Conservation (phyloP, 2,329 filamentous ascomycete genomes). For the Escovopsis sp. region DNA sequence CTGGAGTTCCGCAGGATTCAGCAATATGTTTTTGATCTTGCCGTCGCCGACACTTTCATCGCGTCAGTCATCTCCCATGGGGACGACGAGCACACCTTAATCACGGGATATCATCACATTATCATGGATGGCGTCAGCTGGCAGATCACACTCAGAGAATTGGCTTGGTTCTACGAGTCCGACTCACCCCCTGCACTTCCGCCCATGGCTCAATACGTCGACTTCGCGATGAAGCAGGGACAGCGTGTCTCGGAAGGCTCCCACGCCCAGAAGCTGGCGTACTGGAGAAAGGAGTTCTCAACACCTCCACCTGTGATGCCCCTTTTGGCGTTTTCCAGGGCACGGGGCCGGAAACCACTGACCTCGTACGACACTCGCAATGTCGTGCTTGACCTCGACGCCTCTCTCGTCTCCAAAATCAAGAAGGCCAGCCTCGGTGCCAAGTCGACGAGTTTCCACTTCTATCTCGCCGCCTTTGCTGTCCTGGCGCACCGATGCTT, state of each 20-base stretch:
- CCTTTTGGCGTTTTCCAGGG: conserved; percentile 7
- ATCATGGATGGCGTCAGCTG: conserved; percentile 33
- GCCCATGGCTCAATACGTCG: conserved; percentile 18
- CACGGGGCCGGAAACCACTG: conserved; percentile 3
- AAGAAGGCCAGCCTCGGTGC: neutral
- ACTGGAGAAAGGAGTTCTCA: conserved; percentile 7
- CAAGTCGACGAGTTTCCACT: conserved; percentile 1
- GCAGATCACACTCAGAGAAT: conserved; percentile 26
- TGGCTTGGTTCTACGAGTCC: conserved; percentile 26
- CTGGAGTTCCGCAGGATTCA: conserved; percentile 13
- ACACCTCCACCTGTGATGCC: conserved; percentile 5
- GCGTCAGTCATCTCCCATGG: conserved; percentile 20
- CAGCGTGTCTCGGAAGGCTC: conserved; percentile 8
- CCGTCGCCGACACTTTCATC: conserved; percentile 17
- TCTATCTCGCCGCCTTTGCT: neutral
- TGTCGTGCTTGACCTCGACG: neutral
- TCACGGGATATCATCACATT: conserved; percentile 35
- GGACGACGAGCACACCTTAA: conserved; percentile 20
- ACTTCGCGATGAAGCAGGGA: conserved; percentile 20
- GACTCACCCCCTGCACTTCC: conserved; percentile 3
- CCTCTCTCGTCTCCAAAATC: neutral
- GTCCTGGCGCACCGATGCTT: neutral
- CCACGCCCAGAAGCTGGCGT: conserved; percentile 10
- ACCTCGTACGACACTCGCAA: neutral
- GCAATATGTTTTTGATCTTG: conserved; percentile 22